phyloP scores from a whole-genome alignment of 2,329 filamentous ascomycete species.

The Aureobasidium sp. region DNA sequence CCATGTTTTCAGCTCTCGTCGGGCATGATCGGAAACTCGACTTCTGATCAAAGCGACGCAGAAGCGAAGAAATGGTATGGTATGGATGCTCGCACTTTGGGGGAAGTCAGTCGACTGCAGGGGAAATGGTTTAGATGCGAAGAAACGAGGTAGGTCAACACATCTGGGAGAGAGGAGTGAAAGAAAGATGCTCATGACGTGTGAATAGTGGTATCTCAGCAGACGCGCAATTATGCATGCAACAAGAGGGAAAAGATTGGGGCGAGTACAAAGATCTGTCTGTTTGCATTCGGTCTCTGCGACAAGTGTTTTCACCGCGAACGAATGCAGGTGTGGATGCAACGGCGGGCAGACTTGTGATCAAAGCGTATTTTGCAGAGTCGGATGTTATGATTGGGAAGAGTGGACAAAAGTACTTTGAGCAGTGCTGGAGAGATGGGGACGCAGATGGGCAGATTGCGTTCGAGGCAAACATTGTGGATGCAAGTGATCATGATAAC shows the following conservation, averaged over 20 bases:
- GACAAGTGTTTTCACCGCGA: neutral
- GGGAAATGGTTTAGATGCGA: conserved; percentile 21
- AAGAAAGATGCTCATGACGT: no score
- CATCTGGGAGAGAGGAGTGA: neutral
- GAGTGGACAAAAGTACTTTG: conserved; percentile 38
- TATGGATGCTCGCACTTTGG: neutral
- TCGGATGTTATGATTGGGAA: conserved; percentile 39
- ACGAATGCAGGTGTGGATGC: no score
- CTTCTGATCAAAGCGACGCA: no score
- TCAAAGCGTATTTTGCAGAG: conserved; percentile 33
- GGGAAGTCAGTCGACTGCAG: neutral
- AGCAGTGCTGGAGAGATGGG: conserved; percentile 34
- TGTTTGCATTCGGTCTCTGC: conserved; percentile 19
- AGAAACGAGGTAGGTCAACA: conserved; percentile 22
- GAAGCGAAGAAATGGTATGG: neutral
- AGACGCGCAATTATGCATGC: conserved; percentile 34
- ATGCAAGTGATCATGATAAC: conserved; percentile 37
- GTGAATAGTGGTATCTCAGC: conserved; percentile 30
- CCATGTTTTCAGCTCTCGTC: conserved; percentile 29
- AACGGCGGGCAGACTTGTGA: no score
- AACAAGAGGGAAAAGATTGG: conserved; percentile 31
- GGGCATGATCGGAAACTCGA: conserved; percentile 22
- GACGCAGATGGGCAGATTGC: conserved; percentile 29
- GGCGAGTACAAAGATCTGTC: conserved; percentile 33
- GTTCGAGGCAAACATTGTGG: conserved; percentile 28